Percentiles rank a stretch among this genome's conserved stretches.
These are phyloP conservation scores for Fusarium staphyleae DNA, from an alignment of 2,329 filamentous ascomycete genomes.

Conservation along the genomic window DNA sequence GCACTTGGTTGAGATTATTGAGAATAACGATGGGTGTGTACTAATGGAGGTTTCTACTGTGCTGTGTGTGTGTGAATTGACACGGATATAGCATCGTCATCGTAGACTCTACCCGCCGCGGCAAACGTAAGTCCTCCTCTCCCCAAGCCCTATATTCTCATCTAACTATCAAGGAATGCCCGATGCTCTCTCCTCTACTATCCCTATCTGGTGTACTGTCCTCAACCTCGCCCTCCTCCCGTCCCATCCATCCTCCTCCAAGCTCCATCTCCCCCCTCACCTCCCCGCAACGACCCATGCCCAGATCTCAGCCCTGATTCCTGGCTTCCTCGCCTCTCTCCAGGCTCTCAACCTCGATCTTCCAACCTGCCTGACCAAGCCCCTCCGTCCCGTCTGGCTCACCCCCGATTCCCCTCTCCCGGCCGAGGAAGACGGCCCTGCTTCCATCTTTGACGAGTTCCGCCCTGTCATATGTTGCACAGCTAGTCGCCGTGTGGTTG, in stretches of 20 bases:
- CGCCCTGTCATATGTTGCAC: slow-evolving; percentile 85
- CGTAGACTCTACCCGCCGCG: slow-evolving; percentile 90
- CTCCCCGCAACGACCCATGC: slow-evolving; percentile 75
- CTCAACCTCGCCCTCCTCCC: slow-evolving; percentile 83
- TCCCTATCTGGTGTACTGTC: slow-evolving; percentile 92
- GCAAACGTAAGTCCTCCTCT: slow-evolving; percentile 69
- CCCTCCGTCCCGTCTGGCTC: slow-evolving; percentile 80
- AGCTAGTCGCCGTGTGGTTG: slow-evolving; percentile 74
- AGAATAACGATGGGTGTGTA: slow-evolving; percentile 69
- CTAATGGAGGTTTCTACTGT: too few species aligned
- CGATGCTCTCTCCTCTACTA: slow-evolving; percentile 90
- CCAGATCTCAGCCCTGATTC: slow-evolving; percentile 73
- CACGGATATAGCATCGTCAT: slow-evolving; percentile 69
- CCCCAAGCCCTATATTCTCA: neutral
- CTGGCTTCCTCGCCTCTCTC: slow-evolving; percentile 61
- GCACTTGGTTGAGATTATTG: slow-evolving; percentile 75
- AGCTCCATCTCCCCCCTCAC: slow-evolving; percentile 74
- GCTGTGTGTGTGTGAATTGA: neutral
- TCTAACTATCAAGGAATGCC: slow-evolving; percentile 71
- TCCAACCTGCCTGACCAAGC: slow-evolving; percentile 67
- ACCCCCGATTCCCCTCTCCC: slow-evolving; percentile 69
- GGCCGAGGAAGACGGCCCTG: slow-evolving; percentile 36
- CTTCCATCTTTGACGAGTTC: slow-evolving; percentile 61
- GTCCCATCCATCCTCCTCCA: slow-evolving; percentile 52
- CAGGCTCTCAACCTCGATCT: slow-evolving; percentile 65